These are phyloP conservation scores for Fusarium equiseti DNA, from an alignment of 2,329 filamentous ascomycete genomes.

Conservation along the genomic window DNA sequence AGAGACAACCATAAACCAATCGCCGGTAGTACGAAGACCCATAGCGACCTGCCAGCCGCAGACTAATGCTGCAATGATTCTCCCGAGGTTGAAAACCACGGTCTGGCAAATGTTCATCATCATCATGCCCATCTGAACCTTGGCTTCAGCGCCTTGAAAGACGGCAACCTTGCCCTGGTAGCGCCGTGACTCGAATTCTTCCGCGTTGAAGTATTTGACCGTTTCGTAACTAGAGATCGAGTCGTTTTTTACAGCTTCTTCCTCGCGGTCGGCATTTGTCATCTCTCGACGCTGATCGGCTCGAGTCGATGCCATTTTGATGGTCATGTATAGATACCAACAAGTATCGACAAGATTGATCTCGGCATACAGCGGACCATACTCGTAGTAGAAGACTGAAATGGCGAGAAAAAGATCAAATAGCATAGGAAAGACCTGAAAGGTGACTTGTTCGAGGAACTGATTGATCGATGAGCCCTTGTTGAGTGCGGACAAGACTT, in stretches of 20 bases:
- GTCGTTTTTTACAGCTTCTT: slow-evolving; percentile 98
- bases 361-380: slow-evolving; percentile 82
- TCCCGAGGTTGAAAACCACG: slow-evolving; percentile 81
- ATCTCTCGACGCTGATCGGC: slow-evolving; percentile 92
- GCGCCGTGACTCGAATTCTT: slow-evolving; percentile 80
- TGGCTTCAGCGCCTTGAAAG: slow-evolving; percentile 80
- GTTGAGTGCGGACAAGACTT: slow-evolving; percentile 93
- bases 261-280: slow-evolving; percentile 93
- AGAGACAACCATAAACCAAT: slow-evolving; percentile 79
- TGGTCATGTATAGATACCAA: slow-evolving; percentile 95
- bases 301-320: slow-evolving; percentile 93
- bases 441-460: slow-evolving; percentile 96
- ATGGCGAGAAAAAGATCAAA: slow-evolving; percentile 90
- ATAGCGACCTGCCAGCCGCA: slow-evolving; percentile 81
- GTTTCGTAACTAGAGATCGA: slow-evolving; percentile 99
- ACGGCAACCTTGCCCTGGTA: slow-evolving; percentile 77
- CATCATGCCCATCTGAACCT: slow-evolving; percentile 81
- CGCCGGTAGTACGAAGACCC: slow-evolving; percentile 73
- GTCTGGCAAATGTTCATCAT: slow-evolving; percentile 86
- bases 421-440: slow-evolving; percentile 94
- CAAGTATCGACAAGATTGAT: slow-evolving; percentile 93
- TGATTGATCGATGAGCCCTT: slow-evolving; percentile 97
- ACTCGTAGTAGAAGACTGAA: slow-evolving; percentile 74
- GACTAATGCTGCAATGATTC: slow-evolving; percentile 78
- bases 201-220: slow-evolving; percentile 91